These are phyloP conservation scores for Saitozyma podzolica DNA, from an alignment of 768 basidiomycete genomes.

Conservation along the genomic window DNA sequence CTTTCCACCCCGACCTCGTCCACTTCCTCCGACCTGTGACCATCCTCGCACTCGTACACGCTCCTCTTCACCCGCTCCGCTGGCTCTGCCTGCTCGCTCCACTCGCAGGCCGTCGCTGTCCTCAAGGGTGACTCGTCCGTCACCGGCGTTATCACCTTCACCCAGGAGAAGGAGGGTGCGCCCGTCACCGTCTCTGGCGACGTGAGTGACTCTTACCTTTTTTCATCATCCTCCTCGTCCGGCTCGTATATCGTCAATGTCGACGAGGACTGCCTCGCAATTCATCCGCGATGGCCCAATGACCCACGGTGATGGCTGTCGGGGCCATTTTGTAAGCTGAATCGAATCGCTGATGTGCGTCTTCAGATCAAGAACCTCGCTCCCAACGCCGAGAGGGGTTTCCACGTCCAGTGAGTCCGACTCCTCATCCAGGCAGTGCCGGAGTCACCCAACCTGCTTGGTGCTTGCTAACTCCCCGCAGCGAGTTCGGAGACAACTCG, in stretches of 20 bases:
- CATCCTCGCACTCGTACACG: too few relatives aligned
- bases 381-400: slow-evolving; percentile 64
- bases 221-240: slow-evolving; percentile 1
- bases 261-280: neutral
- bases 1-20: too few relatives aligned
- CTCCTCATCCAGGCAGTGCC: neutral
- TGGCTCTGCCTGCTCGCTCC: too few relatives aligned
- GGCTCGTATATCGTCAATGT: neutral
- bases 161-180: slow-evolving; percentile 58
- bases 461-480: slow-evolving; percentile 32
- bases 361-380: slow-evolving; percentile 61
- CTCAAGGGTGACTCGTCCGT: slow-evolving; percentile 65
- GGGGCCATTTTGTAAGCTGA: neutral
- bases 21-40: too few relatives aligned
- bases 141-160: slow-evolving; percentile 67
- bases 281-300: neutral
- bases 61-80: too few relatives aligned
- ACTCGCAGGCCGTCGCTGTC: slow-evolving; percentile 61
- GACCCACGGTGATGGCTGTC: neutral
- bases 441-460: neutral
- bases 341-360: neutral
- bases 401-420: slow-evolving; percentile 76
- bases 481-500: slow-evolving; percentile 64
- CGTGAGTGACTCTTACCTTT: slow-evolving; percentile 25
- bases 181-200: slow-evolving; percentile 66